Evolutionary conservation across 2,329 filamentous ascomycete species (phyloP).

Genomic region (Penicillium sp.): DNA sequence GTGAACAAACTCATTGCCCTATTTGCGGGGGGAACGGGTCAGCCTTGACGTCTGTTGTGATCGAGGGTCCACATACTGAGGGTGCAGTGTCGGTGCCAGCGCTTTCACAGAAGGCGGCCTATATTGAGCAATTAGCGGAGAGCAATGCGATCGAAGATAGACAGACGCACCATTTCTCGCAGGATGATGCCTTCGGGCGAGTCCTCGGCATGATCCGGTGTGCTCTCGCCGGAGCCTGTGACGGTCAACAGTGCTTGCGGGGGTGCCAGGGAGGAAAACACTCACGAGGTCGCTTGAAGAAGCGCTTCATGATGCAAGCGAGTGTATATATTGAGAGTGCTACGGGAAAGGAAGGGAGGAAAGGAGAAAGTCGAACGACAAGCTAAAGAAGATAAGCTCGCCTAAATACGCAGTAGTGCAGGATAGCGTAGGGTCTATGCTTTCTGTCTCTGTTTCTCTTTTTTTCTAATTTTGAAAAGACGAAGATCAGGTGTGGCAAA

Average conservation of each 20-base stretch:
- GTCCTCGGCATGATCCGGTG: constrained; percentile 29
- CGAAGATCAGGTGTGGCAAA: not conserved
- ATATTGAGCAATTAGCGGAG: constrained; percentile 4
- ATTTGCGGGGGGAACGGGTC: constrained; percentile 13
- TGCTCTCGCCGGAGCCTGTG: constrained; percentile 23
- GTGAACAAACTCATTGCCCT: constrained; percentile 86
- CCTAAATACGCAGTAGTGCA: not conserved
- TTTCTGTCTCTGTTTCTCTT: not conserved
- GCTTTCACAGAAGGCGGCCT: constrained; percentile 80
- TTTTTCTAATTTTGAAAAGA: not conserved
- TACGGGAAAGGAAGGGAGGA: not conserved
- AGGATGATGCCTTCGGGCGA: constrained; percentile 38
- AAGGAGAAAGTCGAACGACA: not conserved
- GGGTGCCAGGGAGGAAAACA: constrained; percentile 5
- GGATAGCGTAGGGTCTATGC: not conserved
- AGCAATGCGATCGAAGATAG: not conserved
- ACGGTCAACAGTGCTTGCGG: constrained; percentile 8
- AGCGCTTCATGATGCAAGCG: constrained; percentile 32
- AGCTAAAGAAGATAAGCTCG: not conserved
- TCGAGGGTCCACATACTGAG: constrained; percentile 39
- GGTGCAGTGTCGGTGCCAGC: constrained; percentile 52
- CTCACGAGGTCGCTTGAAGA: constrained; percentile 33
- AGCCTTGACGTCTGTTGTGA: not conserved
- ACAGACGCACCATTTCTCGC: constrained; percentile 37
- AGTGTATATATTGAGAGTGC: not conserved